These are phyloP conservation scores for Lipomyces anomalus DNA, from an alignment of 805 yeast genomes.

Conservation along the genomic window DNA sequence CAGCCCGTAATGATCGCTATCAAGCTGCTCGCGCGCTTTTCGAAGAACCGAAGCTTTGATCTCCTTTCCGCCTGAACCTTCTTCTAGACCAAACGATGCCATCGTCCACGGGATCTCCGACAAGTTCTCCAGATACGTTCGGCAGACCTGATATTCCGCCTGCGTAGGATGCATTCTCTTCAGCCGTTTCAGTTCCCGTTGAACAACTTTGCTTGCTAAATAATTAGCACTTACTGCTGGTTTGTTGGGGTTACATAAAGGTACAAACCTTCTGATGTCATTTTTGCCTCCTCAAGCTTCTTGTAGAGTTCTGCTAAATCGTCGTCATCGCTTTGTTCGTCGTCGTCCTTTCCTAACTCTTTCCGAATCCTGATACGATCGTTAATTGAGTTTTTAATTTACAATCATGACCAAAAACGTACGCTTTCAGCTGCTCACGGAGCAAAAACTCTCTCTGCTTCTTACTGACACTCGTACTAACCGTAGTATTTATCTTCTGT, in stretches of 20 bases:
- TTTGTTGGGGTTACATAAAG: background rate
- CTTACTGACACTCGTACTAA: conserved; percentile 24
- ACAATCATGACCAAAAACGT: background rate
- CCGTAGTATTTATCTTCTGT: conserved; percentile 25
- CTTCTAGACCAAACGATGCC: conserved; percentile 9
- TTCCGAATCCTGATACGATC: conserved; percentile 21
- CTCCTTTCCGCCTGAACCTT: conserved; percentile 21
- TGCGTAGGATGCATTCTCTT: conserved; percentile 38
- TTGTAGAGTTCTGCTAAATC: conserved; percentile 31
- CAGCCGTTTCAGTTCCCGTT: conserved; percentile 36
- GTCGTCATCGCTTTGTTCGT: conserved; percentile 33
- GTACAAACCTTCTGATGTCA: conserved; percentile 28
- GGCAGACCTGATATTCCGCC: conserved; percentile 40
- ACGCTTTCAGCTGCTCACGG: conserved; percentile 24
- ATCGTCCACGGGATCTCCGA: conserved; percentile 38
- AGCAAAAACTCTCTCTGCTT: conserved; percentile 30
- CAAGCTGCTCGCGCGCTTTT: conserved; percentile 51
- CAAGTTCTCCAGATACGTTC: conserved; percentile 38
- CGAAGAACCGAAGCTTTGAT: conserved; percentile 39
- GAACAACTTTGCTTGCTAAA: conserved; percentile 33
- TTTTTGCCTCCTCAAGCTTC: conserved; percentile 26
- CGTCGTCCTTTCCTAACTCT: conserved; percentile 27
- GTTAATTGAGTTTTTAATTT: background rate
- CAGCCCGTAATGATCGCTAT: conserved; percentile 75
- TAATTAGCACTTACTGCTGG: background rate